These are phyloP conservation scores for Fistulifera pelliculosa DNA, from an alignment of 108 stramenopile species.

Conservation along the genomic window DNA sequence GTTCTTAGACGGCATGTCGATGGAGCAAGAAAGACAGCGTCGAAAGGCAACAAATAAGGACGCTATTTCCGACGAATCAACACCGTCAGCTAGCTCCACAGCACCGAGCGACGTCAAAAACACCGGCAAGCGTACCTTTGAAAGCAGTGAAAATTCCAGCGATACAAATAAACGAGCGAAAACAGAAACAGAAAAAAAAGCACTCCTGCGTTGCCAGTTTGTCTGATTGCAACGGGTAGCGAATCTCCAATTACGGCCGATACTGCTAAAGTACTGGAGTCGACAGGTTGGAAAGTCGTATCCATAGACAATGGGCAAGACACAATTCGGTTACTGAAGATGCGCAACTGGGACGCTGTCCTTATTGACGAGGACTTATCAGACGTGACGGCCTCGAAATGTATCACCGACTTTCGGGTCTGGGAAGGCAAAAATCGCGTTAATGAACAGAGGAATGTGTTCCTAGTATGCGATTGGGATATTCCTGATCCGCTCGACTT, in stretches of 20 bases:
- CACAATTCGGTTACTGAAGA: constrained; percentile 35
- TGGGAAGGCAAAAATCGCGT: constrained; percentile 42
- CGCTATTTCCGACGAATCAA: neutral
- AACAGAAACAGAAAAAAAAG: constrained; percentile 3
- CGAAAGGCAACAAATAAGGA: neutral
- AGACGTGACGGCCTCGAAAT: constrained; percentile 9
- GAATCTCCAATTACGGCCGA: neutral
- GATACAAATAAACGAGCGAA: neutral
- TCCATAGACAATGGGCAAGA: constrained; percentile 38
- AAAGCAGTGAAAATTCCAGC: too few species aligned
- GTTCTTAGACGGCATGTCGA: neutral
- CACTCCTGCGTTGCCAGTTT: constrained; percentile 1
- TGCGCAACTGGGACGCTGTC: constrained; percentile 34
- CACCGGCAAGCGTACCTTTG: neutral
- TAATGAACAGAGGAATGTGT: constrained; percentile 29
- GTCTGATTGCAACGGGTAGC: constrained; percentile 14
- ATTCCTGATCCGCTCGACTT: constrained; percentile 16
- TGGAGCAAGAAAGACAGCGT: neutral
- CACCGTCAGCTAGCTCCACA: neutral
- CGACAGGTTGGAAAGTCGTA: constrained; percentile 34
- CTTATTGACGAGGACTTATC: constrained; percentile 37
- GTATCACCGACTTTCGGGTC: constrained; percentile 27
- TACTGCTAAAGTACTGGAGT: constrained; percentile 9
- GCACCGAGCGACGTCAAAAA: constrained; percentile 9
- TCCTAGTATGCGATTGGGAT: constrained; percentile 10